These are phyloP conservation scores for Actinidia polygama DNA, from an alignment of 179 eudicot species.

Conservation along the genomic window DNA sequence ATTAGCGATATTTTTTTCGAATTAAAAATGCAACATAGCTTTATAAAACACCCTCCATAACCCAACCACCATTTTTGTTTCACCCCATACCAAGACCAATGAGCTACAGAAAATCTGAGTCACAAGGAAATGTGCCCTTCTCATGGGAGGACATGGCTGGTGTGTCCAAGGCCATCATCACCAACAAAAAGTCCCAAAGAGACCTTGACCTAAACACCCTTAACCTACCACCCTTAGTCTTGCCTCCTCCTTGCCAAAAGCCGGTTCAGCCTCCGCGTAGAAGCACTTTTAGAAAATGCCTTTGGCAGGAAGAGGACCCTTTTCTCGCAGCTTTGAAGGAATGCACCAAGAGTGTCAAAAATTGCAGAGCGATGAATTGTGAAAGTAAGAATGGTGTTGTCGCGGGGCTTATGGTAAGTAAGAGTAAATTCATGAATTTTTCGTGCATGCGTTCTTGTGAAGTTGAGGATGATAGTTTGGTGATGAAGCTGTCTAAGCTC, in stretches of 20 bases:
- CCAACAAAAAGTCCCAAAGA: neutral
- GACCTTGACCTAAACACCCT: neutral
- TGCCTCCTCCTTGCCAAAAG: conserved; percentile 13
- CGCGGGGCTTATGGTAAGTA: neutral
- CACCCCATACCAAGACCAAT: neutral
- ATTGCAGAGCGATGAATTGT: neutral
- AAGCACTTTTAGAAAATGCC: conserved; percentile 1
- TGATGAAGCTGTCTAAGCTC: conserved; percentile 20
- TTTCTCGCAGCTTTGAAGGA: conserved; percentile 30
- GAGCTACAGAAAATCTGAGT: conserved; percentile 30
- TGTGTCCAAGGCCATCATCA: conserved; percentile 23
- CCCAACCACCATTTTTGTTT: too few relatives aligned
- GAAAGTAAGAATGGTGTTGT: neutral
- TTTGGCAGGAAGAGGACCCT: conserved; percentile 27
- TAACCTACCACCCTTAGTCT: neutral
- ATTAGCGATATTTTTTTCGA: too few relatives aligned
- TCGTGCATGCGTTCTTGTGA: conserved; percentile 34
- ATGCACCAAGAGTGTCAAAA: conserved; percentile 2
- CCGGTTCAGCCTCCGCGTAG: neutral
- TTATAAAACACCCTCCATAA: too few relatives aligned
- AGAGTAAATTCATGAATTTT: neutral
- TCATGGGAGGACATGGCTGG: conserved; percentile 41
- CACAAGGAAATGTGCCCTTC: conserved; percentile 30
- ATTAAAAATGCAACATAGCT: too few relatives aligned
- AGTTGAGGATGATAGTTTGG: conserved; percentile 21